Evolutionary conservation across 1,284 basidiomycete genomes (phyloP), one percentile per base, ranked within the genome.

Genomic region (Naganishia sp.): DNA sequence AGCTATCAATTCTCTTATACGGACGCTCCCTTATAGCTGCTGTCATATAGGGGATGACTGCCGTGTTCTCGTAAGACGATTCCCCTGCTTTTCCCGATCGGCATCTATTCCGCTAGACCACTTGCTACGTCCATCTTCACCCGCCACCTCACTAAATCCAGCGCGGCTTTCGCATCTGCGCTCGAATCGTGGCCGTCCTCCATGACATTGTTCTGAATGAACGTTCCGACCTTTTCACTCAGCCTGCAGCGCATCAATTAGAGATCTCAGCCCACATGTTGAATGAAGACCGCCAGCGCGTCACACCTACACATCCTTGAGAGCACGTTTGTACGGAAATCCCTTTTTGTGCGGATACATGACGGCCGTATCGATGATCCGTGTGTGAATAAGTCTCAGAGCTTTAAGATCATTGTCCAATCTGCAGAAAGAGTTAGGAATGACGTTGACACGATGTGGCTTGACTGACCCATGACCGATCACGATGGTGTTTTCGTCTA

Each of bases 341-440:
- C 93, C 92, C 47, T 85, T 84, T 2, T 83, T 81, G 75, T 95
- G 93, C 17, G 90, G 90, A 73, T 93, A 94, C 21, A 96, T 81
- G 15, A 88, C 81, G 0, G 86, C 88, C 0, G 93, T 95, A 73
- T 96, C 93, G 21, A 96, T 84, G 67, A 91, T 88, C 68, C 82
- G 85, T 64, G 84, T 81, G 75, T 96, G 94, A 1, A 96, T 81
- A 72, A 96, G 87, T 18, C 93, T 84, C 69, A 96, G 80, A 6
- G 93, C 88, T 74, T 88, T 89, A 69, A 96, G 80, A 75, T 96
- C 94, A 75, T 96, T 96, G 69, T 96, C 94, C 15, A 96, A 82
- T 0, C 77, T 79, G 60, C 9, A 21, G 17, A 28, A 47, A n/a
- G 39, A 17, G 54, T 7, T 9, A 28, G 23, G 23, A 2, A 42